Percentiles rank a stretch among this genome's conserved stretches.
Evolutionary conservation across 106 monocot genomes (phyloP).

Genomic region (Dendrobium nobile): DNA sequence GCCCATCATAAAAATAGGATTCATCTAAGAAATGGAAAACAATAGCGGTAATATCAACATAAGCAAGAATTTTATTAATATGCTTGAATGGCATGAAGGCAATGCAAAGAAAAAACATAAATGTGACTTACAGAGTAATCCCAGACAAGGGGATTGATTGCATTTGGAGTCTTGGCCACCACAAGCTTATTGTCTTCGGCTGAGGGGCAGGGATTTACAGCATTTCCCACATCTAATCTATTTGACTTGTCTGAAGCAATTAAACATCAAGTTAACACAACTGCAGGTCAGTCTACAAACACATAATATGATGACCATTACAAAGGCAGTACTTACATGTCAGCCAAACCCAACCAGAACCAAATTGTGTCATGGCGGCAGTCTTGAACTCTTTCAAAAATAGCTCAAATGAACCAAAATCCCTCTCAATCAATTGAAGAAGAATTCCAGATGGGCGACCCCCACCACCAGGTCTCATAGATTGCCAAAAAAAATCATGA

Average conservation of each 20-base stretch:
- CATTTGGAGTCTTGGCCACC: conserved; percentile 78
- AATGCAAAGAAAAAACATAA: neutral
- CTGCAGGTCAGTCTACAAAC: neutral
- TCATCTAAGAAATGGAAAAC: neutral
- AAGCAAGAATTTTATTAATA: neutral
- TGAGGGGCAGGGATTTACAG: conserved; percentile 62
- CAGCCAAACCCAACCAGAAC: conserved; percentile 98
- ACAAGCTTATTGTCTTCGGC: conserved; percentile 73
- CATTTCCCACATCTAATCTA: conserved; percentile 67
- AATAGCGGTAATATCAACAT: neutral
- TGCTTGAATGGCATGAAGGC: neutral
- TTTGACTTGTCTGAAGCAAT: conserved; percentile 64
- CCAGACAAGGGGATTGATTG: conserved; percentile 82
- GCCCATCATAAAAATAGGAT: neutral
- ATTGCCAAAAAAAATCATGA: conserved; percentile 89
- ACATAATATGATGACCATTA: neutral
- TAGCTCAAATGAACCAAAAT: conserved; percentile 75
- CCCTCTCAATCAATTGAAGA: conserved; percentile 65
- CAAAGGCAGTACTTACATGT: conserved; percentile 41
- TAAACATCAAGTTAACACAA: neutral
- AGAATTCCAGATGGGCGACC: conserved; percentile 63
- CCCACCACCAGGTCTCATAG: conserved; percentile 75
- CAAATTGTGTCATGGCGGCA: conserved; percentile 71
- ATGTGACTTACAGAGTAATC: conserved; percentile 67
- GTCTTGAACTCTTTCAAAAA: conserved; percentile 49